Evolutionary conservation across 73 alveolate species (phyloP).

Genomic region (Stentor roeselii): DNA sequence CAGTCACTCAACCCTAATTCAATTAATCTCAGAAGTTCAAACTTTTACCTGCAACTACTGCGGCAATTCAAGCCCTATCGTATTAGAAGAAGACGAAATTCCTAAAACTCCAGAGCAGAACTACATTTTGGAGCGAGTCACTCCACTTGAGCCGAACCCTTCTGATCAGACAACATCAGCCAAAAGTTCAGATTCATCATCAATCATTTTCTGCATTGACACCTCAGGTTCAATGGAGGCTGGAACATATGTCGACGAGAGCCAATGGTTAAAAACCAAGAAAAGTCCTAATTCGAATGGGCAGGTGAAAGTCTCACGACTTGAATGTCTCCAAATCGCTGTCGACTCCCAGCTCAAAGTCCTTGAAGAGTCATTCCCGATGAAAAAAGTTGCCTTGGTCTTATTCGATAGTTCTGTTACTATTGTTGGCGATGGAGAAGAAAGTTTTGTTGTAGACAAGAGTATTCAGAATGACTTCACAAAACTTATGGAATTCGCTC

Average conservation of each 20-base stretch:
- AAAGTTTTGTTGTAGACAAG: slow-evolving; percentile 59
- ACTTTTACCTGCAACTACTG: background rate
- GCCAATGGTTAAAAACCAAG: background rate
- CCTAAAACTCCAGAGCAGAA: background rate
- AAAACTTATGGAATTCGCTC: slow-evolving; percentile 37
- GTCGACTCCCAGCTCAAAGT: slow-evolving; percentile 69
- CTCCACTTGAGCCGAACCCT: no score
- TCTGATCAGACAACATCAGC: background rate
- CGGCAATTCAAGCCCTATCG: background rate
- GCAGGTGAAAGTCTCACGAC: slow-evolving; percentile 61
- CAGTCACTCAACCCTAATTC: no score
- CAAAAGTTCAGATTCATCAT: background rate
- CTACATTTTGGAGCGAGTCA: background rate
- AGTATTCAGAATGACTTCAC: slow-evolving; percentile 62
- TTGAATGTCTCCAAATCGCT: slow-evolving; percentile 75
- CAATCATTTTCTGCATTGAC: background rate
- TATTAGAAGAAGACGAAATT: background rate
- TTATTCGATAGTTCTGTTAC: slow-evolving; percentile 79
- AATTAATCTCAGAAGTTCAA: background rate
- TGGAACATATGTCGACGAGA: background rate
- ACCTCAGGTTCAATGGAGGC: background rate
- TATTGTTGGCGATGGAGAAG: slow-evolving; percentile 86
- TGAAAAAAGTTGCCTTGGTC: slow-evolving; percentile 80
- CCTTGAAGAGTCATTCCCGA: slow-evolving; percentile 59
- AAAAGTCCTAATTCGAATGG: background rate